Conservation (phyloP, 257 asterid species). For the Henckelia pumila region DNA sequence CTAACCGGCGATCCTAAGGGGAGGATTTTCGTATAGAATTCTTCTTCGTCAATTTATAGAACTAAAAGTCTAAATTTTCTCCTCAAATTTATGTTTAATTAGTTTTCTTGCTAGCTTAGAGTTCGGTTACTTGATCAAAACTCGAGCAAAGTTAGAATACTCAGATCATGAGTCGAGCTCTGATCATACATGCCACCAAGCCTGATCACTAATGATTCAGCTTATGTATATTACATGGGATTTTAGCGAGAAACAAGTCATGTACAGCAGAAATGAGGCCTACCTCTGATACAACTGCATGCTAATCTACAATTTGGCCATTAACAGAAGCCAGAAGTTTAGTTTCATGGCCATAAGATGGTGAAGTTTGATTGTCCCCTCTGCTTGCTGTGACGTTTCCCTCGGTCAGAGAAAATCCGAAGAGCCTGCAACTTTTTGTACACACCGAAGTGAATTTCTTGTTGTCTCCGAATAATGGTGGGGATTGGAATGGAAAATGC, state of each 20-base stretch:
- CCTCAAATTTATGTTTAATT: no score
- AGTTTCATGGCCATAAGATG: not conserved
- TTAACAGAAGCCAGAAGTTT: not conserved
- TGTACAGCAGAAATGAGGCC: not conserved
- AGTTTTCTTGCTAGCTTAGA: no score
- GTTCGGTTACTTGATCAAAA: no score
- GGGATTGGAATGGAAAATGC: not conserved
- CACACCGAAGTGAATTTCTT: conserved; percentile 42
- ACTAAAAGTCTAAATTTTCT: no score
- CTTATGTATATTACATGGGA: not conserved
- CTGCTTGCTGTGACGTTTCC: conserved; percentile 34
- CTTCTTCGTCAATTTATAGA: no score
- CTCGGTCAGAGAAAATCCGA: conserved; percentile 81
- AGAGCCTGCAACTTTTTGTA: conserved; percentile 67
- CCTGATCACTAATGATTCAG: not conserved
- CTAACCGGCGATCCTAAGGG: no score
- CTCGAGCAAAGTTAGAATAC: no score
- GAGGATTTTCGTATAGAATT: no score
- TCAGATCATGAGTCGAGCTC: not conserved
- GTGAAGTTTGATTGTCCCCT: conserved; percentile 27
- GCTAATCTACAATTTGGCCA: not conserved
- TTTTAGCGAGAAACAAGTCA: not conserved
- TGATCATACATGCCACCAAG: not conserved
- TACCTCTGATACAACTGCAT: not conserved
- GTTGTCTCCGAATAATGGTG: conserved; percentile 27